Evolutionary conservation across 495 filamentous ascomycete genomes (phyloP).

Genomic region (Aspergillus funiculosus): DNA sequence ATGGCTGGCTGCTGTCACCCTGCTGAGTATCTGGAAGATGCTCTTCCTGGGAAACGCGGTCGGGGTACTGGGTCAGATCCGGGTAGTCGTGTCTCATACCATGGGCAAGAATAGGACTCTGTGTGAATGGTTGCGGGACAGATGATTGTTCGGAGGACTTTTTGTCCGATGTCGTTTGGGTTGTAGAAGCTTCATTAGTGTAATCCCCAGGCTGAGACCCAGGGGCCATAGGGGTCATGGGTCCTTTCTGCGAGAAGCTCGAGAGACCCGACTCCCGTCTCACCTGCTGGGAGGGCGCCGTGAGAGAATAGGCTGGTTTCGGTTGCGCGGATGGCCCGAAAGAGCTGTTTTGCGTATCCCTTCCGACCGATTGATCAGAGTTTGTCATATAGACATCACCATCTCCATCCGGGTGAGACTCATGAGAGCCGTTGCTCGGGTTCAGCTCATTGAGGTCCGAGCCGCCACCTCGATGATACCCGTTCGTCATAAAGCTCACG

Average conservation of each 20-base stretch:
- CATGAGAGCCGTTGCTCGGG: constrained; percentile 60
- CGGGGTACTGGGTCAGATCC: constrained; percentile 36
- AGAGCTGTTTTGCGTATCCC: constrained; percentile 43
- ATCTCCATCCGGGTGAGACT: constrained; percentile 52
- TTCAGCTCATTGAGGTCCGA: constrained; percentile 43
- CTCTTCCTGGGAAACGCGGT: constrained; percentile 40
- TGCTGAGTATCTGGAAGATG: constrained; percentile 44
- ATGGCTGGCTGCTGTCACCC: constrained; percentile 39
- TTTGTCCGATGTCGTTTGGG: constrained; percentile 69
- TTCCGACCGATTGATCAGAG: constrained; percentile 37
- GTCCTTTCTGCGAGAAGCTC: constrained; percentile 62
- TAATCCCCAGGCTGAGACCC: constrained; percentile 72
- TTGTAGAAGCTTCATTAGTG: constrained; percentile 79
- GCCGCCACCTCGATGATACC: constrained; percentile 40
- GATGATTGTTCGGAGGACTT: constrained; percentile 53
- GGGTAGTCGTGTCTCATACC: constrained; percentile 31
- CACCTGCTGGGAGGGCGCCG: constrained; percentile 48
- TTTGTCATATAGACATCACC: constrained; percentile 49
- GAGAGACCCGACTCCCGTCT: constrained; percentile 45
- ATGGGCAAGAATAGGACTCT: constrained; percentile 41
- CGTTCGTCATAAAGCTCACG: constrained; percentile 49
- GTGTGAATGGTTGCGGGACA: constrained; percentile 52
- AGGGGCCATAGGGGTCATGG: constrained; percentile 66
- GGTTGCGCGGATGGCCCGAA: constrained; percentile 51
- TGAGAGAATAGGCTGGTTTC: constrained; percentile 43